A percentile compares a stretch with the other conserved stretches of the same genome.
These are phyloP conservation scores for Ogataea zsoltii DNA, from an alignment of 805 yeast species.

Conservation along the genomic window DNA sequence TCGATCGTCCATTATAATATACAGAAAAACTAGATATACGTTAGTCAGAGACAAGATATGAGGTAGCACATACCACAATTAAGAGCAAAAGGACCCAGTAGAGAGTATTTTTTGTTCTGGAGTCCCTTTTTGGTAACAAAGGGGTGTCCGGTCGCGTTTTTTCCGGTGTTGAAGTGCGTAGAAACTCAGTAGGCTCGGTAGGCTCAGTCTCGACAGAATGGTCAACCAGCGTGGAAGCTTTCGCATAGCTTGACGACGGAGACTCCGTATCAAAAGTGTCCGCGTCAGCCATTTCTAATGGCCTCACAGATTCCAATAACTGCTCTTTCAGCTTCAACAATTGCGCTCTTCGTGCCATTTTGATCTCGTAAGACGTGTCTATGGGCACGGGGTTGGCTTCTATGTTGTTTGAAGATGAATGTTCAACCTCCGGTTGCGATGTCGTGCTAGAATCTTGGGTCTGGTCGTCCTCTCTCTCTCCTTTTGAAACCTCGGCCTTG, in stretches of 20 bases:
- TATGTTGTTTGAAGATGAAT: too few species aligned
- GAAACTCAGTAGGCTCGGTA: neutral
- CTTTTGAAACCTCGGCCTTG: neutral
- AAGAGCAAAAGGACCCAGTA: neutral
- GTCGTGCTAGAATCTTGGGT: neutral
- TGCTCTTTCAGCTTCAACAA: conserved; percentile 5
- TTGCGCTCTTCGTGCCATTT: conserved; percentile 4
- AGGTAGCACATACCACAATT: conserved; percentile 1
- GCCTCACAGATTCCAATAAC: conserved; percentile 1
- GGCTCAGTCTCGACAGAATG: neutral
- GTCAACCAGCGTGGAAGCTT: neutral
- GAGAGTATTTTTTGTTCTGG: too few species aligned
- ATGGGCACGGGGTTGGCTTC: too few species aligned
- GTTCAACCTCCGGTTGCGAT: neutral
- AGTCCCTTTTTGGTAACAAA: too few species aligned
- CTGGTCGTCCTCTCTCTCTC: too few species aligned
- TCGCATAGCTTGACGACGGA: neutral
- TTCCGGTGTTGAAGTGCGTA: conserved; percentile 2
- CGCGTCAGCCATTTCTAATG: neutral
- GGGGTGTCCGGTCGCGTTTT: neutral
- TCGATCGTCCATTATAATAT: conserved; percentile 16
- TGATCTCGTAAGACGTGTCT: conserved; percentile 1
- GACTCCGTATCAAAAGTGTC: too few species aligned
- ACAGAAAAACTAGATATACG: neutral
- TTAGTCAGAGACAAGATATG: conserved; percentile 16